Conservation (phyloP, 2,329 filamentous ascomycete species). For the Capronia americana region DNA sequence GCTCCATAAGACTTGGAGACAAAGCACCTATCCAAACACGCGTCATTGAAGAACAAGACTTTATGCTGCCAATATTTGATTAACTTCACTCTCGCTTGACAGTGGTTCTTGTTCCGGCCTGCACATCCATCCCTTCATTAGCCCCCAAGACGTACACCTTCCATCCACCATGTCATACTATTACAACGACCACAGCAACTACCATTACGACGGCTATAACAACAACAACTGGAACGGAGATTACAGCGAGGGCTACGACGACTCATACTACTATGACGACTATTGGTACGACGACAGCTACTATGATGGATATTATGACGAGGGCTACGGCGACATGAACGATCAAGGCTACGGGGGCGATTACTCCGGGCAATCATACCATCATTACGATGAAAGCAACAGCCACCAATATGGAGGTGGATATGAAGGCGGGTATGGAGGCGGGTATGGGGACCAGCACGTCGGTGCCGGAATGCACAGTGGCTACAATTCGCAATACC, state of each 20-base stretch:
- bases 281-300: conserved; percentile 13
- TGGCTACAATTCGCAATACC: not conserved
- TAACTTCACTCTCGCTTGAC: not conserved
- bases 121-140: not conserved
- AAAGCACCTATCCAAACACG: not conserved
- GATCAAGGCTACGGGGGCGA: not conserved
- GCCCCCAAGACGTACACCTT: not conserved
- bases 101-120: not conserved
- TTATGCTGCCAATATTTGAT: not conserved
- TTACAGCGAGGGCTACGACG: conserved; percentile 6
- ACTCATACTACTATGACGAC: conserved; percentile 6
- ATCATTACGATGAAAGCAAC: not conserved
- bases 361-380: not conserved
- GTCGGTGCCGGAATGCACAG: not conserved
- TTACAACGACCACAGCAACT: not conserved
- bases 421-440: not conserved
- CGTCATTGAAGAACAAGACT: not conserved
- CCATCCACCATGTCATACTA: not conserved
- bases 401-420: not conserved
- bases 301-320: not conserved
- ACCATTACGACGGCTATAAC: not conserved
- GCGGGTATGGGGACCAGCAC: not conserved
- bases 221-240: not conserved
- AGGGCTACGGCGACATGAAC: not conserved
- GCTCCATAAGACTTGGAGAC: not conserved